phyloP scores from a whole-genome alignment of 495 filamentous ascomycete genomes.

The Pseudoneurospora amorphoporcata region DNA sequence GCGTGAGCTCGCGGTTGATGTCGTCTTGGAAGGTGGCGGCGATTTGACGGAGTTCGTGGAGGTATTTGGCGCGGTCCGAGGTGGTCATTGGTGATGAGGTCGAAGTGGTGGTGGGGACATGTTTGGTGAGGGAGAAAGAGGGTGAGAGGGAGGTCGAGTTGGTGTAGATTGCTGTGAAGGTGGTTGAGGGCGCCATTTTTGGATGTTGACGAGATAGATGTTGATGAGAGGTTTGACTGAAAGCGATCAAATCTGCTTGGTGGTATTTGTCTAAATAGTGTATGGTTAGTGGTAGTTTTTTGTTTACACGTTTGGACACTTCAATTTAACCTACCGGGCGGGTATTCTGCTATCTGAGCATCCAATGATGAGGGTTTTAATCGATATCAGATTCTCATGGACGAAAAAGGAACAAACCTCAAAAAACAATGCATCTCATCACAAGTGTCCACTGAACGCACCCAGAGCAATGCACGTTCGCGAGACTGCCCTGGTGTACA shows the following conservation, averaged over 20 bases:
- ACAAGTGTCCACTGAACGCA: background rate
- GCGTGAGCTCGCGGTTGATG: conserved; percentile 75
- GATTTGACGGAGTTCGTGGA: conserved; percentile 53
- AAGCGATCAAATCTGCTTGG: background rate
- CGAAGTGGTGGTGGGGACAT: conserved; percentile 23
- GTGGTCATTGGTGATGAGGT: conserved; percentile 8
- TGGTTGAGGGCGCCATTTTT: conserved; percentile 9
- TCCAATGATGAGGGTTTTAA: background rate
- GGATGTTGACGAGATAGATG: background rate
- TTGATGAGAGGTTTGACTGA: background rate
- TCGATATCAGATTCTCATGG: background rate
- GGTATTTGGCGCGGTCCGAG: conserved; percentile 46
- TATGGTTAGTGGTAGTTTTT: background rate
- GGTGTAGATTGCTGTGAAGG: conserved; percentile 44
- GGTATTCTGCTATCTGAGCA: background rate
- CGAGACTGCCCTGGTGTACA: background rate
- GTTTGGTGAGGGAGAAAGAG: conserved; percentile 31
- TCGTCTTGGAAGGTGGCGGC: conserved; percentile 54
- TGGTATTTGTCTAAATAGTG: background rate
- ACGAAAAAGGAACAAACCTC: background rate
- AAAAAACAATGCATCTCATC: background rate
- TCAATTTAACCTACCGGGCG: background rate
- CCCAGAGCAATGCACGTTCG: background rate
- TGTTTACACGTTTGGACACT: background rate
- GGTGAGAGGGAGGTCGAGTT: conserved; percentile 42